These are phyloP conservation scores for Platanthera guangdongensis DNA, from an alignment of 106 monocot species.

Conservation along the genomic window DNA sequence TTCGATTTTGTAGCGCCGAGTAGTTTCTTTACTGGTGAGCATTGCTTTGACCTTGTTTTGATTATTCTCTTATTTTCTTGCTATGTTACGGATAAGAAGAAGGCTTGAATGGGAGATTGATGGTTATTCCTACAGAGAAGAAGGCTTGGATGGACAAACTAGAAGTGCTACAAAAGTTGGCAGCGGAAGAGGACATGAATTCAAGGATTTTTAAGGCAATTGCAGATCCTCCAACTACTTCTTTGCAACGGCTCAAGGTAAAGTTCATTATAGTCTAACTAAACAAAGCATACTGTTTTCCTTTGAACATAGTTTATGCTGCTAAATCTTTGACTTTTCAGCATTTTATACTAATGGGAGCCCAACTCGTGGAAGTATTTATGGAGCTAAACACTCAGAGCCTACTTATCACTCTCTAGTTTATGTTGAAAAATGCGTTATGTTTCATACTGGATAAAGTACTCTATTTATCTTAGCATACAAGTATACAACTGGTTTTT, in stretches of 20 bases:
- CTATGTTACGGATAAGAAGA: background rate
- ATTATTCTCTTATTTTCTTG: background rate
- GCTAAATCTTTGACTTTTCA: background rate
- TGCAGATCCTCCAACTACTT: conserved; percentile 95
- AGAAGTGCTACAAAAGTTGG: conserved; percentile 63
- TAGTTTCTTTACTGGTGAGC: conserved; percentile 63
- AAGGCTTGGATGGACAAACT: conserved; percentile 97
- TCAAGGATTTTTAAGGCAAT: conserved; percentile 93
- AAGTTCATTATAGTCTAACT: conserved; percentile 1
- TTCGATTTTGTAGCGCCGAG: conserved; percentile 92
- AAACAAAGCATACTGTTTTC: background rate
- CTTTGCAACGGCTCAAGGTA: conserved; percentile 89
- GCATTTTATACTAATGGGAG: background rate
- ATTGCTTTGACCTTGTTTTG: background rate
- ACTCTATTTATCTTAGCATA: background rate
- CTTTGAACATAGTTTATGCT: background rate
- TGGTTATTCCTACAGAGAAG: conserved; percentile 32
- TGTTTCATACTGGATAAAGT: background rate
- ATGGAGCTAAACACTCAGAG: background rate
- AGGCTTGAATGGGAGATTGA: background rate
- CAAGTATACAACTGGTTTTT: too few species aligned
- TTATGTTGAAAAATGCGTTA: background rate
- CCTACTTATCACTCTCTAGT: background rate
- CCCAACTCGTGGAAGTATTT: background rate
- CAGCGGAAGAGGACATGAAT: conserved; percentile 25